Base-by-base conservation (phyloP, 495 filamentous ascomycete species). In the Xylaria bambusicola region DNA sequence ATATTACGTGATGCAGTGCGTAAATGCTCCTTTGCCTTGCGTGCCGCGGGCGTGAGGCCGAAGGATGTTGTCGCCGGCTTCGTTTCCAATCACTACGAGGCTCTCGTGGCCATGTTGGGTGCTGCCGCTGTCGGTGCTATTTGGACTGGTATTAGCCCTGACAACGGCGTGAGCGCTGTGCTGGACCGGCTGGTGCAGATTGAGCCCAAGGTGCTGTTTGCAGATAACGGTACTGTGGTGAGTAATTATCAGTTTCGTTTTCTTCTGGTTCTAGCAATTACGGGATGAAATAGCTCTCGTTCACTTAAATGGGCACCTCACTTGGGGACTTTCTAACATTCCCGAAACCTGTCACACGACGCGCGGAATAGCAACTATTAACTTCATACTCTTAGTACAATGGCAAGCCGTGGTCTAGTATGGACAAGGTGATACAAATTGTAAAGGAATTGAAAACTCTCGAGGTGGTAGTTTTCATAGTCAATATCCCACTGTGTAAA, bases 121-220 rank as follows among this genome's bases (percentile, higher is more conserved):
- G 81, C 89, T 10, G 84, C 90, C 3, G 84, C 89, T 2, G 72
- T 96, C 12, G 92, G 92, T 18, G 91, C 88, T n/a, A 83, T 93
- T 41, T 97, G 92, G 92, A 93, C 92, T 0, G 90, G 89, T 2
- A 87, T 95, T 44, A 93, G 88, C 62, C 89, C 90, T 0, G 91
- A 95, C 69, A 92, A 84, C 29, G 91, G 91, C n/a, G 76, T 80
- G 40, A 79, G 77, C 52, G 77, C 78, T 23, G 91, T 96, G 3
- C 73, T 97, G 15, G 93, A 96, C 63, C 84, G 92, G 8, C 73
- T 96, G 52, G 78, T 78, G 59, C 92, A 97, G 78, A 89, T 97
- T 51, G 80, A 88, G 56, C 92, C 93, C 2, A 84, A 82, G 50
- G 70, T 93, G 7, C 75, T 97, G 10, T 93, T 97, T 65, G 85